Evolutionary conservation across 2,329 filamentous ascomycete species (phyloP).

Genomic region (Ambrosiella cleistominuta): DNA sequence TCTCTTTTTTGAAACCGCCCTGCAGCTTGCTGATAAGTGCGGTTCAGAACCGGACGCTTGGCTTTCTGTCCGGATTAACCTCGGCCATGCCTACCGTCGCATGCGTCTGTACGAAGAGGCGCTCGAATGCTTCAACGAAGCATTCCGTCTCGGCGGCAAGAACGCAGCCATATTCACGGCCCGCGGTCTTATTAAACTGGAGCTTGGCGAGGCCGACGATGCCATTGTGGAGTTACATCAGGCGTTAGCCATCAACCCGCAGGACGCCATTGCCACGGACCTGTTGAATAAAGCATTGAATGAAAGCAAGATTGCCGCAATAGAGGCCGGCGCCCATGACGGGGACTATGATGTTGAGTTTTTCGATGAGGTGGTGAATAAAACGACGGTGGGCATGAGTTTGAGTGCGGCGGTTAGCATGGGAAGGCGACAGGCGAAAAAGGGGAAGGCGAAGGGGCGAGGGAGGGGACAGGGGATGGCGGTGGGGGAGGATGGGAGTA

Average conservation of each 20-base stretch:
- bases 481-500: slow-evolving; percentile 26
- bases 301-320: slow-evolving; percentile 31
- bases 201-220: slow-evolving; percentile 55
- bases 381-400: slow-evolving; percentile 17
- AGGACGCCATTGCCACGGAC: slow-evolving; percentile 68
- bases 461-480: slow-evolving; percentile 14
- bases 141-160: slow-evolving; percentile 64
- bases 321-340: slow-evolving; percentile 27
- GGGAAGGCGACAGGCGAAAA: slow-evolving; percentile 9
- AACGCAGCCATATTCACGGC: slow-evolving; percentile 63
- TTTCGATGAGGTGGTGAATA: slow-evolving; percentile 34
- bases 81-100: slow-evolving; percentile 73
- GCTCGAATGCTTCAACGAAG: slow-evolving; percentile 69
- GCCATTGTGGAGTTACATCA: slow-evolving; percentile 74
- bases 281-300: slow-evolving; percentile 54
- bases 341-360: slow-evolving; percentile 29
- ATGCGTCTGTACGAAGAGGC: slow-evolving; percentile 52
- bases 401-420: slow-evolving; percentile 24
- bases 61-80: slow-evolving; percentile 69
- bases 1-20: slow-evolving; percentile 58
- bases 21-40: slow-evolving; percentile 62
- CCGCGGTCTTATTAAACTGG: slow-evolving; percentile 70
- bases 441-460: slow-evolving; percentile 17
- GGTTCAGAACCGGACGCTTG: slow-evolving; percentile 68
- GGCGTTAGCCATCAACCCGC: slow-evolving; percentile 58